Evolutionary conservation across 257 asterid genomes (phyloP).

Genomic region (Solanum chiquidenum): DNA sequence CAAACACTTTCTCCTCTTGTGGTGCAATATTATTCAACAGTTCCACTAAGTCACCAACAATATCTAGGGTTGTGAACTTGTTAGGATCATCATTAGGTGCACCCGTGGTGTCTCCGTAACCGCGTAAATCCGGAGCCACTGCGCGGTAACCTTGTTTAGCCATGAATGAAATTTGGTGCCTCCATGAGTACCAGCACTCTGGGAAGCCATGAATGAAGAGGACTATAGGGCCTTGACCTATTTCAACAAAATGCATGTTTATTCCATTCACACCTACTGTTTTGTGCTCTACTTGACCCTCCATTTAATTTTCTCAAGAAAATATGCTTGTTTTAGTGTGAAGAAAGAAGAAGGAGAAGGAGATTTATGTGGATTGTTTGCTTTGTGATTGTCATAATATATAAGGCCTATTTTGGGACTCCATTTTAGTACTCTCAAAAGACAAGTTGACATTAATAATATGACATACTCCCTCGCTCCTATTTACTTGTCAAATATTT

Average conservation of each 20-base stretch:
- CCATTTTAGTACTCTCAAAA: not conserved
- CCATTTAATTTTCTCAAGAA: conserved; percentile 14
- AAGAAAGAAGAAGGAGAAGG: not conserved
- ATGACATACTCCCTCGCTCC: too few relatives aligned
- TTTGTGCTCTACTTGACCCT: conserved; percentile 28
- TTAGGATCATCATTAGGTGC: conserved; percentile 27
- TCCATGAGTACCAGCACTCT: conserved; percentile 80
- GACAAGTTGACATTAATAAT: too few relatives aligned
- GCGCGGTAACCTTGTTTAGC: conserved; percentile 53
- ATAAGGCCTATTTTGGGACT: not conserved
- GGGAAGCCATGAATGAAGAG: conserved; percentile 87
- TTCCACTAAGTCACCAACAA: conserved; percentile 52
- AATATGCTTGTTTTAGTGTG: not conserved
- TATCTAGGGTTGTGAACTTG: conserved; percentile 45
- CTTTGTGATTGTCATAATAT: not conserved
- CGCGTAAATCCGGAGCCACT: conserved; percentile 83
- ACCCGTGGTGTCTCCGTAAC: conserved; percentile 53
- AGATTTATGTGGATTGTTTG: not conserved
- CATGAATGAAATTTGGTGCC: conserved; percentile 60
- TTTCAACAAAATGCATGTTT: conserved; percentile 46
- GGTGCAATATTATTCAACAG: conserved; percentile 34
- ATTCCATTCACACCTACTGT: conserved; percentile 40
- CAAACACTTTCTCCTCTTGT: conserved; percentile 43
- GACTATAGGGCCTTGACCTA: conserved; percentile 62
- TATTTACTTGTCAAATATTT: too few relatives aligned